phyloP scores from a whole-genome alignment of 805 yeast genomes.

The Ogataea henricii region DNA sequence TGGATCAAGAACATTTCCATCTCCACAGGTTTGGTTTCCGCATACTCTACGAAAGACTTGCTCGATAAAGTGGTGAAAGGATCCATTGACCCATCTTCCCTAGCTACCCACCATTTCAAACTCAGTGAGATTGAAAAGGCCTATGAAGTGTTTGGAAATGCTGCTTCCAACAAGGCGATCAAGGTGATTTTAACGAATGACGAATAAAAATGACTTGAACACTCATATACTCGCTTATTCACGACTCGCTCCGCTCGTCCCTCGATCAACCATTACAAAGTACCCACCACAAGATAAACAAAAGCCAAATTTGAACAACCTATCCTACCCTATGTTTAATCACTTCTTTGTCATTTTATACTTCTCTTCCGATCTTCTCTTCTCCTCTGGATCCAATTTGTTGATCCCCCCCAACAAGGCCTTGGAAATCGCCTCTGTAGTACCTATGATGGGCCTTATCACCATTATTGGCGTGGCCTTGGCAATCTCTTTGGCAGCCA shows the following conservation, averaged over 20 bases:
- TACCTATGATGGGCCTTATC: slow-evolving; percentile 85
- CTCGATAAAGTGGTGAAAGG: slow-evolving; percentile 37
- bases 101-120: slow-evolving; percentile 61
- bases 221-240: no score
- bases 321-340: background rate
- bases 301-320: background rate
- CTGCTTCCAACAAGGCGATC: slow-evolving; percentile 58
- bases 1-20: slow-evolving; percentile 48
- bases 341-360: slow-evolving; percentile 42
- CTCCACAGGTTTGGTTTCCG: slow-evolving; percentile 52
- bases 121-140: slow-evolving; percentile 59
- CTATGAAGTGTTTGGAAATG: slow-evolving; percentile 57
- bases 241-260: no score
- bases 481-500: slow-evolving; percentile 66
- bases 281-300: background rate
- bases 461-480: slow-evolving; percentile 79
- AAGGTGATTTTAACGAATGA: slow-evolving; percentile 40
- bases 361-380: slow-evolving; percentile 62
- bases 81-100: slow-evolving; percentile 49
- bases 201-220: background rate
- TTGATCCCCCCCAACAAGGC: slow-evolving; percentile 83
- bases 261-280: no score
- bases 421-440: slow-evolving; percentile 85
- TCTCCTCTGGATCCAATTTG: slow-evolving; percentile 68
- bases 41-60: slow-evolving; percentile 43